Base-by-base conservation (phyloP, 2,329 filamentous ascomycete genomes). In the Paraphoma chrysanthemicola region DNA sequence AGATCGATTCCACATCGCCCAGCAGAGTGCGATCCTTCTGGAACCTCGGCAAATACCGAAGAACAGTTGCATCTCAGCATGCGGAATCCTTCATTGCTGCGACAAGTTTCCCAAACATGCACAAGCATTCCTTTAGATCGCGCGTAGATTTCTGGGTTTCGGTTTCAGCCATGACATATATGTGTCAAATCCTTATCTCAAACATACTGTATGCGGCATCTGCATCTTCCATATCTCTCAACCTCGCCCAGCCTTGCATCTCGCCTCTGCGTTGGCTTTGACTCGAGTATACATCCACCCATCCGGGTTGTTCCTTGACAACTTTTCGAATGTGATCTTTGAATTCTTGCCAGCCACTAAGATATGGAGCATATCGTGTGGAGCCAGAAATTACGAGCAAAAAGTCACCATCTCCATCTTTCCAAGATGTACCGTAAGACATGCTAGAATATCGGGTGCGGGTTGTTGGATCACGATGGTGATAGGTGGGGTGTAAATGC, bases 41-140 rank as follows among this genome's bases (percentile, higher is more conserved):
- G 53, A 4, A 72, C 42, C 23, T 59, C 69, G 4, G 62, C 56
- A 31, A 74, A 76, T 31, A 64, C 50, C 6, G 58, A 50, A 6
- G 59, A 67, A 53, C 75, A 78, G 51, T 77, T 78, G 60, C 75
- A 78, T 48, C 64, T 69, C 43, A 75, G 56, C 42, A 75, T 49
- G 14, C 63, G 58, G 43, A 66, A 76, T 31, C 64, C 64, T 1
- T 66, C 58, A 41, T 48, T 70, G 54, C 55, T 71, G 48, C 64
- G 62, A 28, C 70, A 66, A 7, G 73, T 73, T 45, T 68, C 63
- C 63, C 71, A 76, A 6, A 74, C 54, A 57, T 76, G 72, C n/a
- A 71, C 67, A 30, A 75, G 53, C 48, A 71, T 66, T 28, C 64
- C 64, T 54, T 62, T 60, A 11, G 62, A 62, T 39, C 54, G 55